phyloP scores from a whole-genome alignment of 331 rosid species.

The Dryas integrifolia region DNA sequence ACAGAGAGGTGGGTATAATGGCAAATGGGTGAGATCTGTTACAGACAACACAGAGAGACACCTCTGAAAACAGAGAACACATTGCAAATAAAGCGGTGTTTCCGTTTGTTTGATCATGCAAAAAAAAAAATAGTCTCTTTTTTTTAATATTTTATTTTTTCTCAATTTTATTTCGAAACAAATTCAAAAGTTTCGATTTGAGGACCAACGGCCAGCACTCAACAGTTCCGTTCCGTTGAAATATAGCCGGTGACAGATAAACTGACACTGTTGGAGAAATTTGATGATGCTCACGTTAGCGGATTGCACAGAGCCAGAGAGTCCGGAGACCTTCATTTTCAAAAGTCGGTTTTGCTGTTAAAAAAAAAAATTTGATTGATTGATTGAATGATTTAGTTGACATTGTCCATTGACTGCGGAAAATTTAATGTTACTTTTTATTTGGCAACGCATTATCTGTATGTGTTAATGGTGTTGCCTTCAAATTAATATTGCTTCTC shows the following conservation, averaged over 20 bases:
- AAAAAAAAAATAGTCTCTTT: not conserved
- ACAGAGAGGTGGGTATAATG: not conserved
- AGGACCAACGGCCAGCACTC: not conserved
- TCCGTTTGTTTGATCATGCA: conserved; percentile 62
- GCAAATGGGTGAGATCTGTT: conserved; percentile 53
- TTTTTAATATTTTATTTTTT: not conserved
- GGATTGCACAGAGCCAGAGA: not conserved
- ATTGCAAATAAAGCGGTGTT: conserved; percentile 58
- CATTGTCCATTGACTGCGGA: not conserved
- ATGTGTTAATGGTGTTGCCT: not conserved
- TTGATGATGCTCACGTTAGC: not conserved
- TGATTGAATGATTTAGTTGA: conserved; percentile 3
- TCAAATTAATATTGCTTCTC: not conserved
- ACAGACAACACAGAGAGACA: conserved; percentile 36
- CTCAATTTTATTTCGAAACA: not conserved
- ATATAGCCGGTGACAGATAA: not conserved
- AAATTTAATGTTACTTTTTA: not conserved
- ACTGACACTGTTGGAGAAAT: not conserved
- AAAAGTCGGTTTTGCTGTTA: no score
- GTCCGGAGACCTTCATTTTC: no score
- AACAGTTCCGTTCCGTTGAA: conserved; percentile 5
- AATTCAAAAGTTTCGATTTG: not conserved
- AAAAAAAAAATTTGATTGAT: not conserved
- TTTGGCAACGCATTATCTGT: not conserved
- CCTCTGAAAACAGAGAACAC: conserved; percentile 49